These are phyloP conservation scores for Bauhinia variegata DNA, from an alignment of 306 rosid genomes.

Conservation along the genomic window DNA sequence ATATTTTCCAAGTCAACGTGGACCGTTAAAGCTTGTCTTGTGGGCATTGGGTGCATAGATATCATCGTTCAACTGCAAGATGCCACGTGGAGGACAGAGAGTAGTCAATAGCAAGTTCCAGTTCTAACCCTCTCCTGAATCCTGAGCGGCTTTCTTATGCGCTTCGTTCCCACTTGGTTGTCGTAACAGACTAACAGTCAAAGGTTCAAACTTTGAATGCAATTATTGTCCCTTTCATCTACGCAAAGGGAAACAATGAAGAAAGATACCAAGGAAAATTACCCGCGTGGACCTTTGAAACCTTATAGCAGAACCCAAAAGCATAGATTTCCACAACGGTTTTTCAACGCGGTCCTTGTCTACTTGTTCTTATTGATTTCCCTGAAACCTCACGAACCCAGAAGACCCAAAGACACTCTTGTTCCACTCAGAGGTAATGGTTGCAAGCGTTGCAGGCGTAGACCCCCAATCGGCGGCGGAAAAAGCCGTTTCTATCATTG, in stretches of 20 bases:
- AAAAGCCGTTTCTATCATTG: slow-evolving; percentile 75
- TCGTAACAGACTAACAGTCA: slow-evolving; percentile 18
- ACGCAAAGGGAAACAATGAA: background rate
- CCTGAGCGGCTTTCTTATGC: slow-evolving; percentile 30
- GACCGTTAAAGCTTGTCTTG: background rate
- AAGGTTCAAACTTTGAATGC: slow-evolving; percentile 37
- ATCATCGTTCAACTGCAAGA: slow-evolving; percentile 1
- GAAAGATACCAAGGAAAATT: background rate
- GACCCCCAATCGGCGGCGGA: slow-evolving; percentile 68
- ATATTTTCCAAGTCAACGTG: slow-evolving; percentile 6
- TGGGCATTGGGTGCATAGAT: background rate
- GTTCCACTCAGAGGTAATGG: slow-evolving; percentile 27
- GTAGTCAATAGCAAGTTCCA: background rate
- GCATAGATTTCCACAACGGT: background rate
- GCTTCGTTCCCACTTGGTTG: slow-evolving; percentile 34
- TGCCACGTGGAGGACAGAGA: slow-evolving; percentile 42
- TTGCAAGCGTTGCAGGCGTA: slow-evolving; percentile 37
- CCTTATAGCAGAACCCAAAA: background rate
- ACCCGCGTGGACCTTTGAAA: slow-evolving; percentile 15
- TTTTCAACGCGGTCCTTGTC: background rate
- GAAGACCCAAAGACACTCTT: background rate
- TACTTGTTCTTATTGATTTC: background rate
- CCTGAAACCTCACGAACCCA: background rate
- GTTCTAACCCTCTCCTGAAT: background rate
- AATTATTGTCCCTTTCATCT: slow-evolving; percentile 17